Conservation (phyloP, 441 rosid genomes). For the Bocquillonia castaneifolia region DNA sequence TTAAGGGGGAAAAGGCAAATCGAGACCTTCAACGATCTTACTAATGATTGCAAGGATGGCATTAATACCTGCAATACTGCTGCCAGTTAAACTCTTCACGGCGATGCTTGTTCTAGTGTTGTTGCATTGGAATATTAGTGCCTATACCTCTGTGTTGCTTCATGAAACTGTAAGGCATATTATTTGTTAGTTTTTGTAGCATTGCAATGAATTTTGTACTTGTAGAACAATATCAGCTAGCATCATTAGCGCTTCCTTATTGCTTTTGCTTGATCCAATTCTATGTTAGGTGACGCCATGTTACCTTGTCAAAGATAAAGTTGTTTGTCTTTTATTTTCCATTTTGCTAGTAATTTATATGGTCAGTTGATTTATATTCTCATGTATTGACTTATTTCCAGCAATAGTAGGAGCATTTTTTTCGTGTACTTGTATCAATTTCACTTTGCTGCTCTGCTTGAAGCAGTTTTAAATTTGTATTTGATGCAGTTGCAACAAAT, state of each 20-base stretch:
- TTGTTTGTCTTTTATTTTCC: no score
- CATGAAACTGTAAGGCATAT: constrained; percentile 21
- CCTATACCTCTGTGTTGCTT: constrained; percentile 26
- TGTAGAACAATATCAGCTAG: constrained; percentile 17
- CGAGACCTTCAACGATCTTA: constrained; percentile 81
- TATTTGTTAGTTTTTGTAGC: constrained; percentile 16
- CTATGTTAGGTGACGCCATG: background rate
- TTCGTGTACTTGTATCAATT: no score
- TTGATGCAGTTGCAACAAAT: background rate
- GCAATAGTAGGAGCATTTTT: no score
- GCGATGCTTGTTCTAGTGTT: constrained; percentile 3
- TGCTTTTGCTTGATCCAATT: background rate
- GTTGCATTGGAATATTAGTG: constrained; percentile 19
- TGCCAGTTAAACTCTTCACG: constrained; percentile 38
- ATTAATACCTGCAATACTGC: constrained; percentile 72
- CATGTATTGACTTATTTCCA: background rate
- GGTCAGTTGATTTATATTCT: background rate
- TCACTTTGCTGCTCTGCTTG: no score
- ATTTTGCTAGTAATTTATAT: no score
- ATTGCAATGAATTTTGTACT: constrained; percentile 22
- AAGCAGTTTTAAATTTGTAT: no score
- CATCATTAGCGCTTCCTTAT: constrained; percentile 5
- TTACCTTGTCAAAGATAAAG: constrained; percentile 1
- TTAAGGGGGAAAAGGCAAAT: constrained; percentile 91
- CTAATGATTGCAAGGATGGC: constrained; percentile 83